Percentiles rank a stretch among this genome's conserved stretches.
Conservation (phyloP, 192 early-diverging fungal genomes). For the Cetraspora pellucida region DNA sequence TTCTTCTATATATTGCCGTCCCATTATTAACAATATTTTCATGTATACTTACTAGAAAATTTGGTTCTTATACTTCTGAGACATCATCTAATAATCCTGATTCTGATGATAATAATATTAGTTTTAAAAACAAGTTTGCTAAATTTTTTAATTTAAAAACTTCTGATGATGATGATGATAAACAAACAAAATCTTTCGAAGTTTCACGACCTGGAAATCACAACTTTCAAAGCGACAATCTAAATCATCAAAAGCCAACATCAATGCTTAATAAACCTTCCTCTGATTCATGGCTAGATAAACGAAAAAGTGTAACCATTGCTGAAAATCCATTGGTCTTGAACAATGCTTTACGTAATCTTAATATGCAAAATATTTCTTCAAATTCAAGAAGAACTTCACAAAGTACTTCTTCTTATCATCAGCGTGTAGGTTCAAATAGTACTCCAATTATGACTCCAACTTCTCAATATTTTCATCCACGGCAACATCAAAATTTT, state of each 20-base stretch:
- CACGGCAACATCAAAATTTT: not conserved
- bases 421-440: not conserved
- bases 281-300: not conserved
- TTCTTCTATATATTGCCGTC: slow-evolving; percentile 10
- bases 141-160: not conserved
- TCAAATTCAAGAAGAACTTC: not conserved
- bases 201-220: slow-evolving; percentile 17
- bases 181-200: slow-evolving; percentile 9
- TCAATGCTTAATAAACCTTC: too few relatives aligned
- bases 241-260: too few relatives aligned
- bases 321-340: not conserved
- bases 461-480: not conserved
- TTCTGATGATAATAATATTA: not conserved
- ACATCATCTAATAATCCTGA: not conserved
- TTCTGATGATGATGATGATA: not conserved
- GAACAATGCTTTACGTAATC: not conserved
- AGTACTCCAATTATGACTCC: not conserved
- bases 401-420: not conserved
- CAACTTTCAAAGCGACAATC: too few relatives aligned
- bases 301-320: slow-evolving; percentile 13
- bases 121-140: not conserved
- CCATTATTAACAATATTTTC: not conserved
- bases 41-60: not conserved
- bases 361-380: not conserved
- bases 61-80: not conserved